These are phyloP conservation scores for Termitomyces sp. DNA, from an alignment of 768 basidiomycete genomes.

Conservation along the genomic window DNA sequence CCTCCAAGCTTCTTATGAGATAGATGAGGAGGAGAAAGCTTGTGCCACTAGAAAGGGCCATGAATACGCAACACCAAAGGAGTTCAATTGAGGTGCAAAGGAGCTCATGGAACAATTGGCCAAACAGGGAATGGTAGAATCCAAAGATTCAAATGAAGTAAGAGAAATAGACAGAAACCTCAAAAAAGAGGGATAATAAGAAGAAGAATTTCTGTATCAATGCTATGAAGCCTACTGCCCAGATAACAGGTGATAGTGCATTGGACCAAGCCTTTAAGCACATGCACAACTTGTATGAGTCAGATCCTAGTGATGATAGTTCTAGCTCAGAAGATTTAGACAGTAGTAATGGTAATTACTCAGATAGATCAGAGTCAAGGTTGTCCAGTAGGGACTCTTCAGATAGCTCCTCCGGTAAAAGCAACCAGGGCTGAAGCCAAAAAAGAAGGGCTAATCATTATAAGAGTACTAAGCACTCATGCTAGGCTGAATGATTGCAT, in stretches of 20 bases:
- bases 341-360: neutral
- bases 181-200: neutral
- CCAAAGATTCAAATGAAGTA: neutral
- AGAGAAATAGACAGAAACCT: neutral
- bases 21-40: neutral
- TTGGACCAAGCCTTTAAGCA: neutral
- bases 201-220: neutral
- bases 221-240: neutral
- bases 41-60: neutral
- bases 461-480: neutral
- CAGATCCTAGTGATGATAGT: neutral
- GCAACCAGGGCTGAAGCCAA: neutral
- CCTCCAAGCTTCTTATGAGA: neutral
- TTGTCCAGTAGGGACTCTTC: neutral
- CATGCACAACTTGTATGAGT: neutral
- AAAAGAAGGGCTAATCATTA: neutral
- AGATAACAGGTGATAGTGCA: neutral
- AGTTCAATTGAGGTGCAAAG: no score
- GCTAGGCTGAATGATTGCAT: neutral
- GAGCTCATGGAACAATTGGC: accelerated
- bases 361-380: neutral
- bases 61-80: neutral
- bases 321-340: neutral
- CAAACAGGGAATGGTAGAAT: accelerated
- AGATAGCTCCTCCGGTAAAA: neutral